phyloP scores from a whole-genome alignment of 495 filamentous ascomycete genomes.

The Hypoxylon perforatum region DNA sequence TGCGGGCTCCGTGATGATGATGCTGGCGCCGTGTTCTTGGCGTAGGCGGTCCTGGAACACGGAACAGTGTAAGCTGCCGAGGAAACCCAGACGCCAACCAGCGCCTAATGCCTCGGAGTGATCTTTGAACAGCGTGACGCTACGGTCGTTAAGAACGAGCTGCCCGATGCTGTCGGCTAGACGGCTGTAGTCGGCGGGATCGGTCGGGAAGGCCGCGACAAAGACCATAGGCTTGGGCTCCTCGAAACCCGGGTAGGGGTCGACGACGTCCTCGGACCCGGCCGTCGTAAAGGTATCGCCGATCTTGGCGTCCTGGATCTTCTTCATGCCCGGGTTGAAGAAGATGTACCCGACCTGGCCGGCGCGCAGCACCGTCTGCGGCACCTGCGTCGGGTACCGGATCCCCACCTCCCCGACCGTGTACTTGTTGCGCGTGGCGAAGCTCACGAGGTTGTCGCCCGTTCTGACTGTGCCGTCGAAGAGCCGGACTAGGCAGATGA shows the following conservation, averaged over 20 bases:
- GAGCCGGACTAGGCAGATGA: slow-evolving; percentile 88
- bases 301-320: slow-evolving; percentile 92
- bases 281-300: slow-evolving; percentile 94
- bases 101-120: slow-evolving; percentile 92
- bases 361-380: slow-evolving; percentile 81
- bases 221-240: slow-evolving; percentile 99
- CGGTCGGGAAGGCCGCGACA: slow-evolving; percentile 92
- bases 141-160: slow-evolving; percentile 92
- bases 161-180: slow-evolving; percentile 96
- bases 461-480: slow-evolving; percentile 88
- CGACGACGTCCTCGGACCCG: slow-evolving; percentile 78
- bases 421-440: slow-evolving; percentile 88
- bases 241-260: slow-evolving; percentile 90
- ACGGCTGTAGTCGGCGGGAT: slow-evolving; percentile 86
- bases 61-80: slow-evolving; percentile 96
- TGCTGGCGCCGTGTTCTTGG: slow-evolving; percentile 92
- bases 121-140: slow-evolving; percentile 92
- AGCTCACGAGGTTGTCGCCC: slow-evolving; percentile 84
- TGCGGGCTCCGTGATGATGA: slow-evolving; percentile 96
- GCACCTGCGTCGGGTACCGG: slow-evolving; percentile 89
- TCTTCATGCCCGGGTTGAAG: slow-evolving; percentile 99
- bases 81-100: slow-evolving; percentile 92
- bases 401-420: slow-evolving; percentile 96
- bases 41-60: slow-evolving; percentile 97
- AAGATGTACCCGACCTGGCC: slow-evolving; percentile 96